A percentile compares a stretch with the other conserved stretches of the same genome.
These are phyloP conservation scores for Urochloa ruziziensis DNA, from an alignment of 176 grass and related monocot genomes.

Conservation along the genomic window DNA sequence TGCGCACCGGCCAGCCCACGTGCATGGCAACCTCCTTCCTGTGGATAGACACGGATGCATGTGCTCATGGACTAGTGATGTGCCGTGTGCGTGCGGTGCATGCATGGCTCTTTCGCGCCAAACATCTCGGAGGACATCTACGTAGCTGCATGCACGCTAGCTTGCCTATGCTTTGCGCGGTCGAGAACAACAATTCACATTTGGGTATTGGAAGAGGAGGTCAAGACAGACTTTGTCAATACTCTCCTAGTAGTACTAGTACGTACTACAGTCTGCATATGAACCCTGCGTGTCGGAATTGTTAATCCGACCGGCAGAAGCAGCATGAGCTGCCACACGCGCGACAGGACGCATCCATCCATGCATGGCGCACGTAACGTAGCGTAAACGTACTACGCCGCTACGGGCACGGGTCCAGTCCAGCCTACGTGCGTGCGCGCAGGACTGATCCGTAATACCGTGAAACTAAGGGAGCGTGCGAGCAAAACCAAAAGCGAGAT, in stretches of 20 bases:
- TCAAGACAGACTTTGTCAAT: neutral
- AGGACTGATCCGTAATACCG: neutral
- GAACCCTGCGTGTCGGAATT: no score
- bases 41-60: neutral
- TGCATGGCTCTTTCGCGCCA: neutral
- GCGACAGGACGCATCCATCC: neutral
- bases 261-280: no score
- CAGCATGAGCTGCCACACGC: neutral
- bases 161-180: neutral
- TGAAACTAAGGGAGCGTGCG: neutral
- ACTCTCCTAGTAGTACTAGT: no score
- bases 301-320: no score
- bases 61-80: no score
- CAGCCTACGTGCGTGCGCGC: no score
- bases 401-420: no score
- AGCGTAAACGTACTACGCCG: no score
- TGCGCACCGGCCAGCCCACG: neutral
- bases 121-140: neutral
- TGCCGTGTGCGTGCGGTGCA: no score
- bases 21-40: neutral
- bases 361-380: neutral
- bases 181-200: neutral
- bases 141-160: neutral
- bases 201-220: neutral
- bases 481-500: neutral